A percentile compares a stretch with the other conserved stretches of the same genome.
These are phyloP conservation scores for Naematelia aurantialba DNA, from an alignment of 768 basidiomycete genomes.

Conservation along the genomic window DNA sequence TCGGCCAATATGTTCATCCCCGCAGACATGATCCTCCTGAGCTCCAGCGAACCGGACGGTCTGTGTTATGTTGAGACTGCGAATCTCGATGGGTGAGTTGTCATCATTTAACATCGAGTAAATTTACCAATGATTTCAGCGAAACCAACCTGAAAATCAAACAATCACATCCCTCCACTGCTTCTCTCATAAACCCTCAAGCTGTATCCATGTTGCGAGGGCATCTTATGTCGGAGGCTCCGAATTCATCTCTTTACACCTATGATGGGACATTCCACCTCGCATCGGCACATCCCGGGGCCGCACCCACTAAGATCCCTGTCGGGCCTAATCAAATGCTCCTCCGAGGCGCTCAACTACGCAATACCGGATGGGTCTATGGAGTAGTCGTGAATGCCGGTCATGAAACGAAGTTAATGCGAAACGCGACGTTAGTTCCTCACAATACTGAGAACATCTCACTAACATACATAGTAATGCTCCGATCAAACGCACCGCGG, in stretches of 20 bases:
- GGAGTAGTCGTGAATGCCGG: slow-evolving; percentile 91
- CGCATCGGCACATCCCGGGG: slow-evolving; percentile 58
- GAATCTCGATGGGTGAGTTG: slow-evolving; percentile 83
- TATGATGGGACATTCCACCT: slow-evolving; percentile 62
- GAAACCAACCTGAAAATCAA: slow-evolving; percentile 99
- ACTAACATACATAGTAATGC: slow-evolving; percentile 64
- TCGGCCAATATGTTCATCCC: slow-evolving; percentile 93
- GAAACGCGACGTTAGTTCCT: slow-evolving; percentile 82
- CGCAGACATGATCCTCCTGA: slow-evolving; percentile 82
- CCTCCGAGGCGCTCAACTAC: slow-evolving; percentile 86
- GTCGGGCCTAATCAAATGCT: slow-evolving; percentile 92
- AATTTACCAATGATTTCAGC: slow-evolving; percentile 51
- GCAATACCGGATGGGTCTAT: slow-evolving; percentile 96
- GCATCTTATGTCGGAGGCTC: slow-evolving; percentile 86
- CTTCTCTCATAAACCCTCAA: slow-evolving; percentile 70
- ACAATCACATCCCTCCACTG: slow-evolving; percentile 80
- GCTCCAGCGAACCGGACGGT: slow-evolving; percentile 92
- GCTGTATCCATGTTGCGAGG: slow-evolving; percentile 72
- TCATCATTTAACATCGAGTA: not conserved
- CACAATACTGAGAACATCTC: not conserved
- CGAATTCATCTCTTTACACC: slow-evolving; percentile 95
- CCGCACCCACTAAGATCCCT: slow-evolving; percentile 71
- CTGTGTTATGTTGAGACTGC: slow-evolving; percentile 97
- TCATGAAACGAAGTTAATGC: slow-evolving; percentile 97
- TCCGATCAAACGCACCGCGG: slow-evolving; percentile 93